Evolutionary conservation across 495 filamentous ascomycete genomes (phyloP).

Genomic region (Daldinia childiae): DNA sequence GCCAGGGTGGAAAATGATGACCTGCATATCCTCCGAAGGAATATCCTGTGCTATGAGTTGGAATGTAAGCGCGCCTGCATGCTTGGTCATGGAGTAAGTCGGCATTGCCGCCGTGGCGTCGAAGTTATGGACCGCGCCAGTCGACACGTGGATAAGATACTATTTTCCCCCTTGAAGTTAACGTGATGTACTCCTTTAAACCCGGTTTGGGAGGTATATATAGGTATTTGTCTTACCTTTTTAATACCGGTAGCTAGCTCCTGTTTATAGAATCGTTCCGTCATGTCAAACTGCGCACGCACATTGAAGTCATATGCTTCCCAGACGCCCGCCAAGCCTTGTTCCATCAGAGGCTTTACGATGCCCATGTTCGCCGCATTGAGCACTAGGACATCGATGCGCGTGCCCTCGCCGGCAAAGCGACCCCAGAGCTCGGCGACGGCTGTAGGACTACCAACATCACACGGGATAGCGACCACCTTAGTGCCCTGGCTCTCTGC

Average conservation of each 20-base stretch:
- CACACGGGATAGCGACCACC: constrained; percentile 38
- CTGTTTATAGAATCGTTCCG: constrained; percentile 50
- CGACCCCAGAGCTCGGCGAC: constrained; percentile 48
- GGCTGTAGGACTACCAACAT: constrained; percentile 38
- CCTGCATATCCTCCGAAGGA: constrained; percentile 47
- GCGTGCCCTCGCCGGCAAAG: constrained; percentile 41
- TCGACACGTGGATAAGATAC: constrained; percentile 53
- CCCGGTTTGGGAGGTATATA: not conserved
- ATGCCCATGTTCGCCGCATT: constrained; percentile 44
- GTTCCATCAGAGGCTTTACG: constrained; percentile 36
- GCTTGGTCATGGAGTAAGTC: constrained; percentile 53
- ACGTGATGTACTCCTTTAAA: not conserved
- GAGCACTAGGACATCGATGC: constrained; percentile 54
- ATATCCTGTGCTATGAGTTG: constrained; percentile 51
- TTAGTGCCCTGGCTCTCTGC: not conserved
- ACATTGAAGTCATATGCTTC: constrained; percentile 47
- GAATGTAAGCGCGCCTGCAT: constrained; percentile 48
- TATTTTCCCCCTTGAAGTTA: constrained; percentile 12
- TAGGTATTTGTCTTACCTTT: constrained; percentile 24
- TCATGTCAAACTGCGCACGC: constrained; percentile 47
- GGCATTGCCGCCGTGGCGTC: not conserved
- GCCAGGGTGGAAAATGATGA: constrained; percentile 59
- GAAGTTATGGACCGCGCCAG: constrained; percentile 42
- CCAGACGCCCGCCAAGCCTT: constrained; percentile 47
- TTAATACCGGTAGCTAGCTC: constrained; percentile 1